phyloP scores from a whole-genome alignment of 2,329 filamentous ascomycete genomes.

The Xylaria sp. region DNA sequence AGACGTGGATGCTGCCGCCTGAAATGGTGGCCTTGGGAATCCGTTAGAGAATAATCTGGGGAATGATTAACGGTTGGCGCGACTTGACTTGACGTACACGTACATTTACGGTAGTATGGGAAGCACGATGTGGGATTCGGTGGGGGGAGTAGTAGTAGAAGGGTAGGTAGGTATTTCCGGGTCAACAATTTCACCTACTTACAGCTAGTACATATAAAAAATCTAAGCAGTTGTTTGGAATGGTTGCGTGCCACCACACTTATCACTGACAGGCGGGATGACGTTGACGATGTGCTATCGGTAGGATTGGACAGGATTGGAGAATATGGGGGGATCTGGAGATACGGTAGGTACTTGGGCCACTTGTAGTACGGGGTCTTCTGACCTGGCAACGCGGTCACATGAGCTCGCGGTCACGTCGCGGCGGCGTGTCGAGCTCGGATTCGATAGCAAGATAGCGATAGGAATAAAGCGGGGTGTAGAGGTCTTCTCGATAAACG shows the following conservation, averaged over 20 bases:
- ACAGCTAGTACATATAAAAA: not conserved
- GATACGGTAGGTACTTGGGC: not conserved
- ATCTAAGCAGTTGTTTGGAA: not conserved
- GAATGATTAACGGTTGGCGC: not conserved
- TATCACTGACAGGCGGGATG: not conserved
- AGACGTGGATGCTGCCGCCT: not conserved
- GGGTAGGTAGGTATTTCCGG: too few relatives aligned
- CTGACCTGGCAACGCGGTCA: constrained; percentile 16
- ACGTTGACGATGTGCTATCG: not conserved
- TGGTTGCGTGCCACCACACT: not conserved
- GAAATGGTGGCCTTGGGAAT: constrained; percentile 5
- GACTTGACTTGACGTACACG: not conserved
- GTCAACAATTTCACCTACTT: too few relatives aligned
- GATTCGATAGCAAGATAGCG: constrained; percentile 5
- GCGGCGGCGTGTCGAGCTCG: constrained; percentile 16
- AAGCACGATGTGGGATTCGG: not conserved
- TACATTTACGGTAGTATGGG: too few relatives aligned
- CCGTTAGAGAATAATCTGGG: not conserved
- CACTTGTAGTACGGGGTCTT: not conserved
- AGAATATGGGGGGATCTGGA: not conserved
- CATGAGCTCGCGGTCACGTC: constrained; percentile 27
- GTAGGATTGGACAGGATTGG: not conserved
- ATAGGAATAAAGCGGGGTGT: too few relatives aligned
- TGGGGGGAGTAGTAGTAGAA: not conserved
- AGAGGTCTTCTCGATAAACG: too few relatives aligned